These are phyloP conservation scores for Talaromyces sp. DNA, from an alignment of 2,329 filamentous ascomycete genomes.

Conservation along the genomic window DNA sequence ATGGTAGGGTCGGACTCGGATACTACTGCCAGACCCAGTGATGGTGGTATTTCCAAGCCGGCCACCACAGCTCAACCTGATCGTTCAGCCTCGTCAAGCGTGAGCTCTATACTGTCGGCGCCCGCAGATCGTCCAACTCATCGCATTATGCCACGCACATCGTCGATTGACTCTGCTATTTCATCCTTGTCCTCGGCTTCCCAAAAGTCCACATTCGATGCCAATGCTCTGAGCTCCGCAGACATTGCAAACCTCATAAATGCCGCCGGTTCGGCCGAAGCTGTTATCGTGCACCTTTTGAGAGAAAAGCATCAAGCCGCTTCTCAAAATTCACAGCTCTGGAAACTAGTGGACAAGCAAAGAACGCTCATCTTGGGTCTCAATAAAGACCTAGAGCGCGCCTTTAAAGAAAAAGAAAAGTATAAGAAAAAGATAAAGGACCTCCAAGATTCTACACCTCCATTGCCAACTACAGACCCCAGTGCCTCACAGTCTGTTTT, in stretches of 20 bases:
- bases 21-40: constrained; percentile 23
- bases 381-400: constrained; percentile 90
- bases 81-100: constrained; percentile 34
- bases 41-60: constrained; percentile 29
- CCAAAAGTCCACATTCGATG: constrained; percentile 62
- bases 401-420: constrained; percentile 90
- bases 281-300: constrained; percentile 81
- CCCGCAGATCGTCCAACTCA: constrained; percentile 34
- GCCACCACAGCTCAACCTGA: constrained; percentile 31
- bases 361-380: constrained; percentile 88
- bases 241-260: constrained; percentile 80
- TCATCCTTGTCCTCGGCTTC: constrained; percentile 70
- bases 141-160: constrained; percentile 65
- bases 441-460: constrained; percentile 53
- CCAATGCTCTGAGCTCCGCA: constrained; percentile 60
- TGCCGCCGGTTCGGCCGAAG: constrained; percentile 84
- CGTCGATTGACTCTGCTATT: constrained; percentile 91
- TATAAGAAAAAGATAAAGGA: constrained; percentile 92
- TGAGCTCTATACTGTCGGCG: constrained; percentile 34
- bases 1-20: constrained; percentile 21
- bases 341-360: constrained; percentile 96
- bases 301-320: constrained; percentile 89
- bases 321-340: constrained; percentile 88
- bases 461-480: constrained; percentile 29
- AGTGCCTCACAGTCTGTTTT: background rate